Evolutionary conservation across 768 basidiomycete species (phyloP), one percentile per base, ranked within the genome.

Genomic region (Cystoderma amianthinum): DNA sequence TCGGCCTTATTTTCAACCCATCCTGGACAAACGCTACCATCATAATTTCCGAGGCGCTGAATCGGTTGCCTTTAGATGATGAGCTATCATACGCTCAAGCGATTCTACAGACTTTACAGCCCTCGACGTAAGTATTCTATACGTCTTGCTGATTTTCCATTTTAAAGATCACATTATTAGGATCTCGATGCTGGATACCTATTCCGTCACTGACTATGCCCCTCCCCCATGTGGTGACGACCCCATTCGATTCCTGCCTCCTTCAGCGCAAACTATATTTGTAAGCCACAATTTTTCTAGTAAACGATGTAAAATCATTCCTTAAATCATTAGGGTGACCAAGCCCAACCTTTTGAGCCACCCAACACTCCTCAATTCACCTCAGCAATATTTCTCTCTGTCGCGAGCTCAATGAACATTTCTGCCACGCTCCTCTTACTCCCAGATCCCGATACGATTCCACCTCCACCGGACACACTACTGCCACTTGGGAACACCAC

Each of bases 301-400:
- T 5, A 20, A 16, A 20, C 19, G n/a, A n/a, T n/a, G n/a, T n/a
- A n/a, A n/a, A n/a, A n/a, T 10, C 16, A 19, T 16, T 18, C 10
- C 11, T 22, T n/a, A 19, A n/a, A n/a, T n/a, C n/a, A n/a, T 5
- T 22, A 76, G 71, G 54, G 57, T 43, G 46, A 54, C 2, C 49
- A 57, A 16, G 58, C 65, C 0, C 48, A 67, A 38, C 55, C 53
- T 1, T 79, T 79, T 40, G 51, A 64, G 2, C 72, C 79, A 2
- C 80, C 80, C 12, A 82, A 82, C 47, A 62, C 82, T 23, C 51
- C 80, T 36, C 72, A 70, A 45, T 68, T 69, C 4, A 69, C 74
- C 1, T 69, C 77, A 0, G 77, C 80, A 3, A 65, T 79, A 2
- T 63, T 82, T 44, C 53, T 82, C 42, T 61, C 70, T 11, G 52